Conservation (phyloP, 139 green algal species). For the Bryopsis sp. region DNA sequence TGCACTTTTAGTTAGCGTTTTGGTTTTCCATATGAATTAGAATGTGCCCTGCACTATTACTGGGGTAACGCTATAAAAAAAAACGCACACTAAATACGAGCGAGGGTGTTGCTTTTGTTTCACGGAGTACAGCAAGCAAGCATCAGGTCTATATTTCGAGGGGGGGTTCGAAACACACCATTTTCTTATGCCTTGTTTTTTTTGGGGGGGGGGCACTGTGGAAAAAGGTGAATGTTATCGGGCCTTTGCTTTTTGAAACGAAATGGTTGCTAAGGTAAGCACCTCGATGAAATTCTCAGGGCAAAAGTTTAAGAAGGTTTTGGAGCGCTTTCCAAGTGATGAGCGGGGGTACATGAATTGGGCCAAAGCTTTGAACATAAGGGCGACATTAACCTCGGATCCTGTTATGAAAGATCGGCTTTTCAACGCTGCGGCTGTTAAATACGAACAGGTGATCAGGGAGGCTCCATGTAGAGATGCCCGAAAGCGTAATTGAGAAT, state of each 20-base stretch:
- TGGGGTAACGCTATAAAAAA: too few species aligned
- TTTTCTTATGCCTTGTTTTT: not conserved
- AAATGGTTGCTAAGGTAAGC: not conserved
- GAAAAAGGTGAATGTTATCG: not conserved
- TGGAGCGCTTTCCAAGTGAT: not conserved
- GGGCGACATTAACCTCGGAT: not conserved
- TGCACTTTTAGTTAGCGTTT: too few species aligned
- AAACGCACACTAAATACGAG: not conserved
- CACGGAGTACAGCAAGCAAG: not conserved
- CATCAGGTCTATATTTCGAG: too few species aligned
- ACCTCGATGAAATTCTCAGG: not conserved
- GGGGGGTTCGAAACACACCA: not conserved
- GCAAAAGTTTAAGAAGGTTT: not conserved
- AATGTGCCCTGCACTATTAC: too few species aligned
- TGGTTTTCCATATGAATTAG: too few species aligned
- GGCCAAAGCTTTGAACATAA: conserved; percentile 16
- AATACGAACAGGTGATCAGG: conserved; percentile 16
- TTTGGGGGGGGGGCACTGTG: not conserved
- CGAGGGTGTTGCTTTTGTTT: not conserved
- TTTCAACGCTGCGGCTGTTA: conserved; percentile 11
- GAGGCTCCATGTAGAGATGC: too few species aligned
- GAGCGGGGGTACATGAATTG: conserved; percentile 21
- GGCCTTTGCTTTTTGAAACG: not conserved
- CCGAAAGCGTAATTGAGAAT: too few species aligned
- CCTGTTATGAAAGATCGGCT: conserved; percentile 10